phyloP scores from a whole-genome alignment of 1,284 basidiomycete species.

The Lentinula novae-zelandiae region DNA sequence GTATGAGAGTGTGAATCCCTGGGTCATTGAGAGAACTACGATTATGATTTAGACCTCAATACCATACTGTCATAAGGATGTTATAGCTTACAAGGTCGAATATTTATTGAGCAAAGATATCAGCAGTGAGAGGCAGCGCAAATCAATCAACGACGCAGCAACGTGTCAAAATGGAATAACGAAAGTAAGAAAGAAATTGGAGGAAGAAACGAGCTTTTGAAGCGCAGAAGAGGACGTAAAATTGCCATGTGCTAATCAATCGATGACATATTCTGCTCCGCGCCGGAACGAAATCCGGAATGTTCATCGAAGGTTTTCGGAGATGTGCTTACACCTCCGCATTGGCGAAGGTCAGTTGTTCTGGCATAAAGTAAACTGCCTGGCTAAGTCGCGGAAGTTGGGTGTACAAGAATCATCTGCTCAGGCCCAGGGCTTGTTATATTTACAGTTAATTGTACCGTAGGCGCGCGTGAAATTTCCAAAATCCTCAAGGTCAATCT shows the following conservation, averaged over 20 bases:
- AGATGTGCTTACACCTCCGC: neutral
- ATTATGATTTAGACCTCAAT: neutral
- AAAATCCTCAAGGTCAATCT: no score
- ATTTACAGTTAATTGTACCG: no score
- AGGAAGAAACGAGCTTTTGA: neutral
- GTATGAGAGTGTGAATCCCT: constrained; percentile 1
- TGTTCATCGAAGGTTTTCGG: neutral
- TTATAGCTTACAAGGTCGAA: neutral
- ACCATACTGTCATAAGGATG: neutral
- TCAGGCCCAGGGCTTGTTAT: no score
- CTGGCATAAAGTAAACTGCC: neutral
- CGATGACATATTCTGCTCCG: neutral
- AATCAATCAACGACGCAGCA: neutral
- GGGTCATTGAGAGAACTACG: neutral
- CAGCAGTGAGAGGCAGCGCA: neutral
- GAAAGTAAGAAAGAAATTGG: neutral
- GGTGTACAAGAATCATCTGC: neutral
- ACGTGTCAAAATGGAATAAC: neutral
- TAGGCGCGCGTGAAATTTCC: no score
- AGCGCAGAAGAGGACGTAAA: neutral
- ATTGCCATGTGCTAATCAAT: neutral
- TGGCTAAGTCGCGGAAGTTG: neutral
- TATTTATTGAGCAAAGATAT: neutral
- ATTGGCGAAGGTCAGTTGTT: neutral
- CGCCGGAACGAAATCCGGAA: neutral